phyloP scores from a whole-genome alignment of 345 rosid genomes.

The Eucalyptus curtisii region DNA sequence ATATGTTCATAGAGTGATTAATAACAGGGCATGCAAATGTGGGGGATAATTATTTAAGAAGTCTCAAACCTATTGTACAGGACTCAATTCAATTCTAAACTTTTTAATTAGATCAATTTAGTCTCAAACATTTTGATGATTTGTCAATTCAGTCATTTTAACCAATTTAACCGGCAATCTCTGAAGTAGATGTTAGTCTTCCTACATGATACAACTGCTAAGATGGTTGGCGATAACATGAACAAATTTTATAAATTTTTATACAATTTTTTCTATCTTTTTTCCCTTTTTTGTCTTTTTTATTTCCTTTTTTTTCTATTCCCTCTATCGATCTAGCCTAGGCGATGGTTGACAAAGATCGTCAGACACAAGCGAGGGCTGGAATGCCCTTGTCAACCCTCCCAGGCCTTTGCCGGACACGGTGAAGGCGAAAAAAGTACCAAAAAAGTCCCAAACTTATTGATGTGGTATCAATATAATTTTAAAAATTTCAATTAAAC shows the following conservation, averaged over 20 bases:
- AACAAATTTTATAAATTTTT: not conserved
- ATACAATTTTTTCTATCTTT: not conserved
- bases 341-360: not conserved
- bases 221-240: rapidly evolving
- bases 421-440: rapidly evolving
- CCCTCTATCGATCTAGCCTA: rapidly evolving
- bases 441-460: too few relatives aligned
- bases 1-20: not conserved
- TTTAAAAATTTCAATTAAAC: not conserved
- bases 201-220: not conserved
- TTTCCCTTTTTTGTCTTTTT: too few relatives aligned
- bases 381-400: not conserved
- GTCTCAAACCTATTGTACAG: rapidly evolving
- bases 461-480: rapidly evolving
- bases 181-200: rapidly evolving
- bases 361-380: rapidly evolving
- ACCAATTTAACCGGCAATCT: rapidly evolving
- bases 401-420: rapidly evolving
- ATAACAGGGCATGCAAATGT: not conserved
- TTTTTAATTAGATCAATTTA: not conserved
- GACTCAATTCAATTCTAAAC: not conserved
- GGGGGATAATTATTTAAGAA: not conserved
- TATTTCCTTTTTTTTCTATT: not conserved
- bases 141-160: not conserved
- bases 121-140: not conserved